Percentiles rank a stretch among this genome's conserved stretches.
Evolutionary conservation across 768 basidiomycete species (phyloP).

Genomic region (Termitomyces sp.): DNA sequence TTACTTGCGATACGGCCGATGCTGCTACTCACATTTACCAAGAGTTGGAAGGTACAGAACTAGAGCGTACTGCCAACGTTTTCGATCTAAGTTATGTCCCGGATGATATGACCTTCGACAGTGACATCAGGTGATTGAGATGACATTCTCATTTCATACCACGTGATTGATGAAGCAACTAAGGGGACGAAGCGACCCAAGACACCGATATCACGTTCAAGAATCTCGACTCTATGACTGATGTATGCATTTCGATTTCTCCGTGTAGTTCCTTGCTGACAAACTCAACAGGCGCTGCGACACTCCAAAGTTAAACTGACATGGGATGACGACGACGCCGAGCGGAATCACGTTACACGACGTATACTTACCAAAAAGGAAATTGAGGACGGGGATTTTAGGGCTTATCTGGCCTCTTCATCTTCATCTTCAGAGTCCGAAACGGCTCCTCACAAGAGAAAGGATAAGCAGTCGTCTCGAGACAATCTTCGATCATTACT

Average conservation of each 20-base stretch:
- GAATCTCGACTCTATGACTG: constrained; percentile 85
- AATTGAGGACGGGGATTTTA: constrained; percentile 89
- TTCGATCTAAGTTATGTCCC: constrained; percentile 95
- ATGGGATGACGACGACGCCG: constrained; percentile 97
- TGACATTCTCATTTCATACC: neutral
- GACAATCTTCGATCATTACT: constrained; percentile 74
- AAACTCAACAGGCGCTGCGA: constrained; percentile 67
- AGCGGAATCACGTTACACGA: constrained; percentile 75
- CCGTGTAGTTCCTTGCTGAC: neutral
- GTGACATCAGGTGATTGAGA: constrained; percentile 62
- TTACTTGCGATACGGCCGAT: constrained; percentile 76
- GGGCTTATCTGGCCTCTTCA: constrained; percentile 69
- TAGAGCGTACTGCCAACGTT: constrained; percentile 94
- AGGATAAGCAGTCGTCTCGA: constrained; percentile 44
- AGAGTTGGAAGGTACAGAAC: constrained; percentile 91
- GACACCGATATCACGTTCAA: constrained; percentile 57
- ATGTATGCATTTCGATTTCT: constrained; percentile 49
- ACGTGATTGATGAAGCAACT: neutral
- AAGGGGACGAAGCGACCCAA: constrained; percentile 80
- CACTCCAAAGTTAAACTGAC: constrained; percentile 98
- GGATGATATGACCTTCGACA: constrained; percentile 81
- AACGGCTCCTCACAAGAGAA: constrained; percentile 18
- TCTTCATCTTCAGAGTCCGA: constrained; percentile 51
- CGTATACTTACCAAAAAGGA: constrained; percentile 76
- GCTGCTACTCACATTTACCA: constrained; percentile 75